phyloP scores from a whole-genome alignment of 2,329 filamentous ascomycete species.

The Talaromyces atroroseus region DNA sequence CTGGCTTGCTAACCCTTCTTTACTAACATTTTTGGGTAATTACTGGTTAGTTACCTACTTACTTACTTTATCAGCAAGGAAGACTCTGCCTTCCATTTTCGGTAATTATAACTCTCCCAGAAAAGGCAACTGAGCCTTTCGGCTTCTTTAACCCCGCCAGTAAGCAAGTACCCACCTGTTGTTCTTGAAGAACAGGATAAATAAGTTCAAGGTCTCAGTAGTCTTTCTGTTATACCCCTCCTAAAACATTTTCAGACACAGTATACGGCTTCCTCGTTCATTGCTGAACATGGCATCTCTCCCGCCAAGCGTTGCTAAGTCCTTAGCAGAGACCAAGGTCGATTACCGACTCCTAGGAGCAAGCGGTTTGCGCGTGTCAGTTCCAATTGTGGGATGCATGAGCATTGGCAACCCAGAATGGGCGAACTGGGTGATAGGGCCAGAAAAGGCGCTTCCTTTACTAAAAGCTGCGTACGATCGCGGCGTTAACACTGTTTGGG shows the following conservation, averaged over 20 bases:
- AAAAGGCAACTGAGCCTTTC: too few relatives aligned
- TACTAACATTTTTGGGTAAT: too few relatives aligned
- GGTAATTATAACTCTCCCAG: too few relatives aligned
- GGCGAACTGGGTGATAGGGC: constrained; percentile 1
- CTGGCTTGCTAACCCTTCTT: too few relatives aligned
- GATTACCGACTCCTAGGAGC: constrained; percentile 16
- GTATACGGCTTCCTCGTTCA: constrained; percentile 21
- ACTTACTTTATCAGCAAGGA: too few relatives aligned
- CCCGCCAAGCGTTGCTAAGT: constrained; percentile 5
- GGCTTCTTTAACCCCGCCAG: too few relatives aligned
- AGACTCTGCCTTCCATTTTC: too few relatives aligned
- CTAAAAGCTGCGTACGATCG: constrained; percentile 23
- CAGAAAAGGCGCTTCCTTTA: constrained; percentile 7
- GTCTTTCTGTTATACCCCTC: too few relatives aligned
- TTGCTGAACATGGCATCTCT: constrained; percentile 16
- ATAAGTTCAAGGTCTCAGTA: too few relatives aligned
- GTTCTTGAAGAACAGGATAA: too few relatives aligned
- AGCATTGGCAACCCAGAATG: background rate
- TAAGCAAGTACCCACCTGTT: too few relatives aligned
- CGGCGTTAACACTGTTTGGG: constrained; percentile 19
- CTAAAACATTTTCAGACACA: background rate
- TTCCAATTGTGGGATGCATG: constrained; percentile 20
- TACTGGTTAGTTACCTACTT: too few relatives aligned
- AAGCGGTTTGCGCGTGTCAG: constrained; percentile 21
- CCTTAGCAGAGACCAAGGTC: constrained; percentile 11